Percentiles rank a stretch among this genome's conserved stretches.
Conservation (phyloP, 2,329 filamentous ascomycete species). For the Cryphonectria nitschkei region DNA sequence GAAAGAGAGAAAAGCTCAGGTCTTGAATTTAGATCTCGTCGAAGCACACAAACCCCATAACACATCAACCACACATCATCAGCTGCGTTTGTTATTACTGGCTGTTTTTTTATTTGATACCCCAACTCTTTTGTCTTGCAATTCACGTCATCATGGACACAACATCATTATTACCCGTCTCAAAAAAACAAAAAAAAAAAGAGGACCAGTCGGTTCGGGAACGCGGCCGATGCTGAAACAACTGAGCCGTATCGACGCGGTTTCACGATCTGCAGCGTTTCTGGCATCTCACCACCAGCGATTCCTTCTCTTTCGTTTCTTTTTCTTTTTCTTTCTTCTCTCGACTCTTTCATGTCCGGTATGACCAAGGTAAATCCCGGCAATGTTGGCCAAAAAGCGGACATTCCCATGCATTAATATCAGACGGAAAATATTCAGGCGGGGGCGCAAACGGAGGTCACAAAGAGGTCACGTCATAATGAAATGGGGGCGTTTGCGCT, state of each 20-base stretch:
- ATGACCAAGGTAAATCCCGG: conserved; percentile 4
- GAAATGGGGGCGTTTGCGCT: background rate
- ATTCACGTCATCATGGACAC: background rate
- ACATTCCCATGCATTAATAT: conserved; percentile 8
- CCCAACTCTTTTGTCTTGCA: conserved; percentile 24
- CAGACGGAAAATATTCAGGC: background rate
- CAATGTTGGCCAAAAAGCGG: conserved; percentile 2
- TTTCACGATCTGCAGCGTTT: conserved; percentile 1
- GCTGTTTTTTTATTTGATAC: conserved; percentile 28
- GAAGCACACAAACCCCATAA: background rate
- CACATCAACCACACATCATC: conserved; percentile 4
- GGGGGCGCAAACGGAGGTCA: conserved; percentile 5
- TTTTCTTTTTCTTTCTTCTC: background rate
- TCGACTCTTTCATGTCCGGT: conserved; percentile 3
- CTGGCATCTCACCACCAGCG: background rate
- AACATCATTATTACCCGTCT: background rate
- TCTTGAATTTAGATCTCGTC: too few relatives aligned
- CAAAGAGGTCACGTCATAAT: background rate
- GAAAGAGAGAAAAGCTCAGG: background rate
- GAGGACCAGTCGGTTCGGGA: background rate
- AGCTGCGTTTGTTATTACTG: conserved; percentile 6
- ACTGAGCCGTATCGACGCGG: background rate
- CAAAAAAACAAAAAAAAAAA: background rate
- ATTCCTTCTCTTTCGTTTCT: background rate
- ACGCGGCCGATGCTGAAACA: background rate